Evolutionary conservation across 2,329 filamentous ascomycete species (phyloP).

Genomic region (Penicillium sp.): DNA sequence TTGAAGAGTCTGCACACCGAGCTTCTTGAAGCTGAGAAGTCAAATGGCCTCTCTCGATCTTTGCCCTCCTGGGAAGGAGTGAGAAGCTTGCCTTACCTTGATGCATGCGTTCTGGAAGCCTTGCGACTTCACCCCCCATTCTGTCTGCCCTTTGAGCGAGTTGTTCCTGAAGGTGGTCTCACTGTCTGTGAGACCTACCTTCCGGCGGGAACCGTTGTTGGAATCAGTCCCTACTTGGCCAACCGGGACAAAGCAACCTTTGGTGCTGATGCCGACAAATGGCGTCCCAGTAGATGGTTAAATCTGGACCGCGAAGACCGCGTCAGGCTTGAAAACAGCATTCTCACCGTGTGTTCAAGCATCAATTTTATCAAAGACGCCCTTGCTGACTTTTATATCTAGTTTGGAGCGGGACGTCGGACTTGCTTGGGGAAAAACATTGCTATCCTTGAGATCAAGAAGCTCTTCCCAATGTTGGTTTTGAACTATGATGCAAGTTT

Average conservation of each 20-base stretch:
- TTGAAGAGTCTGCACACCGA: slow-evolving; percentile 17
- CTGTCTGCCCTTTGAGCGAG: slow-evolving; percentile 20
- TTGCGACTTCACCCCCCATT: slow-evolving; percentile 45
- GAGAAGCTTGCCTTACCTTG: slow-evolving; percentile 46
- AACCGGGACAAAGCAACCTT: slow-evolving; percentile 19
- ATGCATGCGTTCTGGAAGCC: slow-evolving; percentile 54
- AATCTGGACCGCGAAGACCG: slow-evolving; percentile 3
- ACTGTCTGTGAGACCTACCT: slow-evolving; percentile 5
- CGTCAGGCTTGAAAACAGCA: slow-evolving; percentile 17
- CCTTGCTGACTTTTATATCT: neutral
- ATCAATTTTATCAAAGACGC: neutral
- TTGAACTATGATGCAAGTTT: slow-evolving; percentile 22
- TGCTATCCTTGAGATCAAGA: slow-evolving; percentile 26
- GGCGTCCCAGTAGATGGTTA: slow-evolving; percentile 25
- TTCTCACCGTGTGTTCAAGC: slow-evolving; percentile 19
- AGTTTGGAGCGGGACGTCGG: slow-evolving; percentile 13
- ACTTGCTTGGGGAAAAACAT: slow-evolving; percentile 16
- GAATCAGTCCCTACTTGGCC: slow-evolving; percentile 16
- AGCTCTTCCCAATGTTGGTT: slow-evolving; percentile 22
- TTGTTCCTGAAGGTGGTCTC: slow-evolving; percentile 6
- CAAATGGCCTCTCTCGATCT: neutral
- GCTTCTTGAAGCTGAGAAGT: slow-evolving; percentile 14
- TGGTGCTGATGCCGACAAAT: slow-evolving; percentile 24
- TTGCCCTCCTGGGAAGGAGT: slow-evolving; percentile 15
- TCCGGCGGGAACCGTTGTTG: slow-evolving; percentile 12